Evolutionary conservation across 208 protist species (phyloP), one percentile per base, ranked within the genome.

Genomic region (Phytomonas sp.): DNA sequence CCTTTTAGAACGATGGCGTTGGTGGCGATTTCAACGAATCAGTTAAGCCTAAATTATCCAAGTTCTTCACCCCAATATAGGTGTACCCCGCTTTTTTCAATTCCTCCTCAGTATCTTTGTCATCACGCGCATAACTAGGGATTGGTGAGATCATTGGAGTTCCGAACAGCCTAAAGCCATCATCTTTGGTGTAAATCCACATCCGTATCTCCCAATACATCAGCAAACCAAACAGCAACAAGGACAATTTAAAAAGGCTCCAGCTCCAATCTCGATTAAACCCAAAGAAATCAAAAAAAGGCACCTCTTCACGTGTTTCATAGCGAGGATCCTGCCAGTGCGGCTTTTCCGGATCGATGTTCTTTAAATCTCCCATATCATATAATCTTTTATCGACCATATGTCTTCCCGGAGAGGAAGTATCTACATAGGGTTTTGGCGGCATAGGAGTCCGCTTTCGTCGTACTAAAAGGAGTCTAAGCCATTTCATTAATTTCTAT

Each of bases 181-280:
- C 74, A 11, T 91, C 68, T 42, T 83, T 88, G 71, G 80, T 79
- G 60, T 86, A 75, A 2, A 85, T 40, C n/a, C 93, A 56, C 0
- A 76, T 73, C 5, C 84, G 82, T 45, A 80, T 81, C 72, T 94
- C 88, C 78, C 76, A 90, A 70, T 94, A 96, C 19, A 94, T 67
- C 0, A 88, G 52, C 4, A 42, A 36, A 0, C 80, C 66, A 69
- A 96, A 89, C 14, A 94, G 76, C 0, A 94, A 0, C 0, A 68
- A 73, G 0, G 86, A 80, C 0, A 91, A 4, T 63, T 92, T 92
- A 70, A 93, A 96, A 0, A 96, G 64, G 26, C 88, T 86, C 87
- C 88, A 96, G 72, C 88, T 94, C 88, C 91, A 96, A 80, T 96
- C 82, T 0, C 88, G 76, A 70, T 96, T 96, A 72, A 79, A 96